phyloP scores from a whole-genome alignment of 345 rosid genomes.

The Punica granatum region DNA sequence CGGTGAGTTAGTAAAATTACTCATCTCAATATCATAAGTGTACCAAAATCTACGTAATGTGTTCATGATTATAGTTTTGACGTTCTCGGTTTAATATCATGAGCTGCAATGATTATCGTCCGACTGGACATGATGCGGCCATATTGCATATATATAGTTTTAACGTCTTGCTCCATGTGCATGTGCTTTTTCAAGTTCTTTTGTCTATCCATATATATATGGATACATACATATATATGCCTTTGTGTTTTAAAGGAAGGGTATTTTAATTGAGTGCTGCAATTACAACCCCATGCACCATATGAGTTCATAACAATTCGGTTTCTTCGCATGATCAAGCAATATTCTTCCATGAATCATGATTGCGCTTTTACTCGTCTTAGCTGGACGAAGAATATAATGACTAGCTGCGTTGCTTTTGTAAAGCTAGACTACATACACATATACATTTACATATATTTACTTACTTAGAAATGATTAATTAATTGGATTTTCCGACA shows the following conservation, averaged over 20 bases:
- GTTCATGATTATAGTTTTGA: too few relatives aligned
- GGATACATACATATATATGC: too few relatives aligned
- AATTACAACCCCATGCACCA: neutral
- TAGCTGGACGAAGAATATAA: conserved; percentile 5
- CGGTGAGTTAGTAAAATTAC: neutral
- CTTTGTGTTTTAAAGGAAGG: too few relatives aligned
- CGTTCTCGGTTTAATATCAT: too few relatives aligned
- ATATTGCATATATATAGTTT: too few relatives aligned
- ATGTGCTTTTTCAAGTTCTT: too few relatives aligned
- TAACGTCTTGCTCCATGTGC: too few relatives aligned
- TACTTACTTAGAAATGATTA: neutral
- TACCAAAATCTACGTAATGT: too few relatives aligned
- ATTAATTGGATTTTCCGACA: neutral
- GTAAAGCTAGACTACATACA: neutral
- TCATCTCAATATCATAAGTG: too few relatives aligned
- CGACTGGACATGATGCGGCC: too few relatives aligned
- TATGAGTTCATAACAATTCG: neutral
- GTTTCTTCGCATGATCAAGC: neutral
- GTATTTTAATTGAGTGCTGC: neutral
- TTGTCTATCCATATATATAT: too few relatives aligned
- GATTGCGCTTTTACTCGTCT: neutral
- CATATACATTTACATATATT: neutral
- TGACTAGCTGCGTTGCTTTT: neutral
- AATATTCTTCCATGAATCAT: neutral
- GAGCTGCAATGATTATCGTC: too few relatives aligned